These are phyloP conservation scores for Neoscytalidium dimidiatum DNA, from an alignment of 2,329 filamentous ascomycete species.

Conservation along the genomic window DNA sequence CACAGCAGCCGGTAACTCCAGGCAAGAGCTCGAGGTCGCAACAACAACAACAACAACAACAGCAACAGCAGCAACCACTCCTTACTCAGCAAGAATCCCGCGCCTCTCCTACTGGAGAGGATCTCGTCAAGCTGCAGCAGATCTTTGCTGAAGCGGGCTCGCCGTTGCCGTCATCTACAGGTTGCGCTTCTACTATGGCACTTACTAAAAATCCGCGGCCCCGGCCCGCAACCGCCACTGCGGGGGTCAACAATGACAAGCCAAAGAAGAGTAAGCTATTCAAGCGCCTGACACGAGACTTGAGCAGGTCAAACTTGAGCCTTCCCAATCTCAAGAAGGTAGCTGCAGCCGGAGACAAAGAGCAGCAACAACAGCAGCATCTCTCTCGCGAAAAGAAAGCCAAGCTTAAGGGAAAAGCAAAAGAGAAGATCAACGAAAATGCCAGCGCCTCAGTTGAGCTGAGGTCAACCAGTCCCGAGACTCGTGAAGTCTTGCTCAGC, in stretches of 20 bases:
- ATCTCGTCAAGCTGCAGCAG: constrained; percentile 35
- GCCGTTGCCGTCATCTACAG: background rate
- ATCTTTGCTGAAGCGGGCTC: constrained; percentile 34
- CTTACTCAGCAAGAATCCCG: background rate
- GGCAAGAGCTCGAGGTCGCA: background rate
- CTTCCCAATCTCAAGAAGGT: constrained; percentile 8
- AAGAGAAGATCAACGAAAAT: background rate
- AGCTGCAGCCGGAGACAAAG: background rate
- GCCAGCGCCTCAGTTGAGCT: background rate
- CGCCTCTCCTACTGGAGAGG: constrained; percentile 18
- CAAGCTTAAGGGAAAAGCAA: background rate
- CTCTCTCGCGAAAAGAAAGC: background rate
- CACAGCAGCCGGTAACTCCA: background rate
- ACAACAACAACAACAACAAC: background rate
- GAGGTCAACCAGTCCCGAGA: background rate
- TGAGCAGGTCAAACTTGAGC: constrained; percentile 5
- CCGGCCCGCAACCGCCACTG: background rate
- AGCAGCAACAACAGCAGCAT: background rate
- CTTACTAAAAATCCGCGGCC: background rate
- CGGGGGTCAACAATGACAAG: constrained; percentile 16
- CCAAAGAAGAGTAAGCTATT: constrained; percentile 24
- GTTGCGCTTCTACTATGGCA: background rate
- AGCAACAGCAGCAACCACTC: background rate
- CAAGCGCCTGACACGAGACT: constrained; percentile 6
- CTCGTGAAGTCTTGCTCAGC: background rate